Conservation (phyloP, 2,329 filamentous ascomycete genomes). For the Grosmannia huntii region DNA sequence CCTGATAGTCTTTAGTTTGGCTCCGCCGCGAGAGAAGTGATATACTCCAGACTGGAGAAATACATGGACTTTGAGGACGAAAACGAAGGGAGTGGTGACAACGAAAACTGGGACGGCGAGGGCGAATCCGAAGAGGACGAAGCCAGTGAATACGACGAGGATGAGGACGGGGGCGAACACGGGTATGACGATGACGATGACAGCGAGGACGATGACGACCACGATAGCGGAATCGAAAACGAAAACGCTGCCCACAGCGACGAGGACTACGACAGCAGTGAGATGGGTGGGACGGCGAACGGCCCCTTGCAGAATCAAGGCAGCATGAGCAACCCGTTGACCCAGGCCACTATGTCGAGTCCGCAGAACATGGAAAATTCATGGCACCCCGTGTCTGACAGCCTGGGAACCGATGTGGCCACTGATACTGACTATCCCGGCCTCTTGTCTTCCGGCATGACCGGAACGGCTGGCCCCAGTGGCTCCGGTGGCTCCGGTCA, state of each 20-base stretch:
- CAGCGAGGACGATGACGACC: constrained; percentile 8
- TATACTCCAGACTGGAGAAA: constrained; percentile 2
- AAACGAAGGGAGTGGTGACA: not conserved
- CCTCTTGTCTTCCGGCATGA: not conserved
- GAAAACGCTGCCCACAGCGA: not conserved
- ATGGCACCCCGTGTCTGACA: not conserved
- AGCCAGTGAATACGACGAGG: constrained; percentile 2
- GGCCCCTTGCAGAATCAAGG: not conserved
- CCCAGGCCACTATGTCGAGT: not conserved
- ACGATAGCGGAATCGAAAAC: not conserved
- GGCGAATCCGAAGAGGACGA: constrained; percentile 10
- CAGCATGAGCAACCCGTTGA: not conserved
- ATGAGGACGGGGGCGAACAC: not conserved
- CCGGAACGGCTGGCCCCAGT: not conserved
- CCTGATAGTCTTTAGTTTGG: constrained; percentile 8
- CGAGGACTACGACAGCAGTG: not conserved
- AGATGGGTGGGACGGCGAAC: not conserved
- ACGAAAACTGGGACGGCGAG: constrained; percentile 11
- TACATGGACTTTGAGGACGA: not conserved
- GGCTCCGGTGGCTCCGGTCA: not conserved
- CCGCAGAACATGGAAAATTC: not conserved
- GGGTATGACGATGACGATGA: constrained; percentile 12
- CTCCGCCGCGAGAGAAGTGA: not conserved
- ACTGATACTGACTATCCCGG: not conserved
- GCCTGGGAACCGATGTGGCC: not conserved